Conservation (phyloP, 441 rosid species). For the Arabidopsis lyrata region DNA sequence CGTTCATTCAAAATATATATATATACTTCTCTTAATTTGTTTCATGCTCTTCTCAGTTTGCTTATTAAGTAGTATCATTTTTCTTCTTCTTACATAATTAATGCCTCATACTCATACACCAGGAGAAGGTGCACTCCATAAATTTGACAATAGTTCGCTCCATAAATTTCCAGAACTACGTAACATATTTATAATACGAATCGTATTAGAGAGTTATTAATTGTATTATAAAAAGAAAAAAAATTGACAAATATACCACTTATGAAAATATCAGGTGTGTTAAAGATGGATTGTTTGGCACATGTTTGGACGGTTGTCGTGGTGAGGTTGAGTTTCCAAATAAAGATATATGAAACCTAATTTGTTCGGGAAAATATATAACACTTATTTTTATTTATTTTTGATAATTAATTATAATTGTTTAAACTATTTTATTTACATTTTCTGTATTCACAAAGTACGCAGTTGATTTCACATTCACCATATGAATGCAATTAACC, state of each 20-base stretch:
- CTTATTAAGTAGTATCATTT: not conserved
- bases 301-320: constrained; percentile 48
- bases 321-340: constrained; percentile 35
- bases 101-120: not conserved
- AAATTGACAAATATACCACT: too few species aligned
- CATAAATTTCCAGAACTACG: not conserved
- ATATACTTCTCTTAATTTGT: not conserved
- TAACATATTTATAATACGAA: not conserved
- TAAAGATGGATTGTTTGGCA: constrained; percentile 13
- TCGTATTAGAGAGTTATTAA: not conserved
- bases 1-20: not conserved
- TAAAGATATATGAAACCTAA: constrained; percentile 25
- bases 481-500: not conserved
- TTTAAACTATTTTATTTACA: not conserved
- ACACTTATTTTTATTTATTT: not conserved
- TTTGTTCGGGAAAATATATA: constrained; percentile 22
- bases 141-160: not conserved
- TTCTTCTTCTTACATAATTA: not conserved
- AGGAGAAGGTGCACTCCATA: not conserved
- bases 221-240: not conserved
- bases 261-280: not conserved
- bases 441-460: constrained; percentile 2
- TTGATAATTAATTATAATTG: too few species aligned
- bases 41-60: not conserved
- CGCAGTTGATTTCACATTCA: not conserved